Percentiles rank a stretch among this genome's conserved stretches.
phyloP scores from a whole-genome alignment of 805 yeast genomes.

The Candida ipomoeae region DNA sequence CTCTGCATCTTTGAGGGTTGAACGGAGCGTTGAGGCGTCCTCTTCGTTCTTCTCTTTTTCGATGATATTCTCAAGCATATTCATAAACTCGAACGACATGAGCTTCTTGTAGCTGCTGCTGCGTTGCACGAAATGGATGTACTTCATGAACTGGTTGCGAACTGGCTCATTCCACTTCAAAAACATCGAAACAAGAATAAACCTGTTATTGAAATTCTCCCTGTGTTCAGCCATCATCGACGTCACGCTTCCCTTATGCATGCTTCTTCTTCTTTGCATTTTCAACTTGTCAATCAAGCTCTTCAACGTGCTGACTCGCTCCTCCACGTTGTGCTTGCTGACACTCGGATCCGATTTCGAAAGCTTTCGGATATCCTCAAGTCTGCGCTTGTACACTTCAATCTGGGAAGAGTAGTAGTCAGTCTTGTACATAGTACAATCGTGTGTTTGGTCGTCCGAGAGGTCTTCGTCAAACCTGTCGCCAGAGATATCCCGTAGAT shows the following conservation, averaged over 20 bases:
- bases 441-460: constrained; percentile 28
- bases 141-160: constrained; percentile 31
- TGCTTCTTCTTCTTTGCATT: constrained; percentile 4
- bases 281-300: constrained; percentile 12
- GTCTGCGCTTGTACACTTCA: constrained; percentile 24
- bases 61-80: constrained; percentile 31
- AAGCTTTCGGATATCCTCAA: constrained; percentile 20
- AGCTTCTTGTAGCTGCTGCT: constrained; percentile 25
- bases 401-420: constrained; percentile 28
- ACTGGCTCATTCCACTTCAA: constrained; percentile 40
- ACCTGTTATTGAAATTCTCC: constrained; percentile 33
- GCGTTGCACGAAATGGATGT: constrained; percentile 35
- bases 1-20: constrained; percentile 3
- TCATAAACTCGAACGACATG: constrained; percentile 32
- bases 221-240: constrained; percentile 5
- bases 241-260: constrained; percentile 7
- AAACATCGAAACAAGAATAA: constrained; percentile 35
- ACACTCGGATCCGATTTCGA: constrained; percentile 6
- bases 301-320: constrained; percentile 15
- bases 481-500: constrained; percentile 54
- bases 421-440: constrained; percentile 24
- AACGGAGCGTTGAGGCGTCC: constrained; percentile 30
- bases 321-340: constrained; percentile 8
- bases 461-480: constrained; percentile 8
- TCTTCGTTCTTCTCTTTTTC: constrained; percentile 40